Evolutionary conservation across 352 stramenopile genomes (phyloP).

Genomic region (Globisporangium cylindrosporum): DNA sequence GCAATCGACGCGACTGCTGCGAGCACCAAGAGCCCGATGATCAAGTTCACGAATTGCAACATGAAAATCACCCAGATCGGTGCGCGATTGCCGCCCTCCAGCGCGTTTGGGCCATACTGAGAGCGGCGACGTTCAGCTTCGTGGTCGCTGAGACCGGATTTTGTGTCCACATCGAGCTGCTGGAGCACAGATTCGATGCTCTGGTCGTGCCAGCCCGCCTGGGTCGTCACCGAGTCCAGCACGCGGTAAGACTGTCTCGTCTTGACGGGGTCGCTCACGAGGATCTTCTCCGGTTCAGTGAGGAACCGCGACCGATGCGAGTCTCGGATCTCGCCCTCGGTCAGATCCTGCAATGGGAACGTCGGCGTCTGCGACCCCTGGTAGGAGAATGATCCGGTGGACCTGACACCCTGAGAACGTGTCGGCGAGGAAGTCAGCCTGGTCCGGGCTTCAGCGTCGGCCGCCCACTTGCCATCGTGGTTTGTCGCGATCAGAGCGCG

Average conservation of each 20-base stretch:
- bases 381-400: slow-evolving; percentile 17
- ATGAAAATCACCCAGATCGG: slow-evolving; percentile 42
- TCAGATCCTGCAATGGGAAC: slow-evolving; percentile 7
- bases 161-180: slow-evolving; percentile 30
- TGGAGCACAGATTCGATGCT: slow-evolving; percentile 24
- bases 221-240: slow-evolving; percentile 28
- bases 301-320: slow-evolving; percentile 32
- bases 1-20: slow-evolving; percentile 29
- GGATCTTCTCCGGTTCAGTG: slow-evolving; percentile 33
- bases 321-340: slow-evolving; percentile 4
- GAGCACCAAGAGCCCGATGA: slow-evolving; percentile 39
- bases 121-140: slow-evolving; percentile 22
- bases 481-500: slow-evolving; percentile 2
- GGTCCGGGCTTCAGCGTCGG: slow-evolving; percentile 9
- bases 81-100: slow-evolving; percentile 15
- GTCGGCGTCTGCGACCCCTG: slow-evolving; percentile 11
- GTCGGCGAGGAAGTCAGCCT: slow-evolving; percentile 14
- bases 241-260: slow-evolving; percentile 36
- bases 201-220: slow-evolving; percentile 30
- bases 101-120: slow-evolving; percentile 19
- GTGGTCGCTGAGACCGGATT: slow-evolving; percentile 25
- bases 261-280: slow-evolving; percentile 29
- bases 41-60: slow-evolving; percentile 54
- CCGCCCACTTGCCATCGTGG: slow-evolving; percentile 10
- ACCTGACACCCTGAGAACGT: slow-evolving; percentile 13